Conservation (phyloP, 352 stramenopile genomes). For the Pythium sp. region DNA sequence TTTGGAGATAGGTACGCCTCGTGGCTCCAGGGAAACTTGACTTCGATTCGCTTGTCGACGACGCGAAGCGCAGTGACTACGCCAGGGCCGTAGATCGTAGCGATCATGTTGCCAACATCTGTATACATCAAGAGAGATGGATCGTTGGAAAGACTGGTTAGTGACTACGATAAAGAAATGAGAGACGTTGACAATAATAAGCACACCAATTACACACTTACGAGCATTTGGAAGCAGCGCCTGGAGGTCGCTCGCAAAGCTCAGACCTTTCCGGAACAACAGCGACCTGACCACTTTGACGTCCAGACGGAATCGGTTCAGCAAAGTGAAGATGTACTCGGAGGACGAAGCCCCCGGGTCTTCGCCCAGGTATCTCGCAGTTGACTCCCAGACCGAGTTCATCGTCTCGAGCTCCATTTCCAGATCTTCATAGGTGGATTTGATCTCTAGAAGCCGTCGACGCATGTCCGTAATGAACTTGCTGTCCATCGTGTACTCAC, state of each 20-base stretch:
- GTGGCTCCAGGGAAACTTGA: constrained; percentile 68
- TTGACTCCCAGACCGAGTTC: constrained; percentile 58
- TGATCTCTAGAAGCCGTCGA: constrained; percentile 44
- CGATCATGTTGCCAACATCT: constrained; percentile 66
- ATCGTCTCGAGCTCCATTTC: constrained; percentile 66
- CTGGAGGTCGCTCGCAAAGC: constrained; percentile 33
- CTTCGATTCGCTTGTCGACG: constrained; percentile 51
- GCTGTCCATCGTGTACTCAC: constrained; percentile 44
- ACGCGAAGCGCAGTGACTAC: constrained; percentile 62
- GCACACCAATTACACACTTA: constrained; percentile 23
- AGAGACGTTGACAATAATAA: no score
- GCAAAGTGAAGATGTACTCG: constrained; percentile 63
- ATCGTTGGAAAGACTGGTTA: background rate
- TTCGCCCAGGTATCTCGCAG: constrained; percentile 68
- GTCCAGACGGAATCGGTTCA: constrained; percentile 75
- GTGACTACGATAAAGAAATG: no score
- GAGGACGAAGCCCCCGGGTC: constrained; percentile 50
- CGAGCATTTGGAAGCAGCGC: constrained; percentile 37
- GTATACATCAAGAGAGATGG: background rate
- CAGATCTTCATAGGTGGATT: constrained; percentile 50
- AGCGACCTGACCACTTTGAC: constrained; percentile 70
- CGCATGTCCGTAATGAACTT: constrained; percentile 66
- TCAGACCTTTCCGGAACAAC: constrained; percentile 55
- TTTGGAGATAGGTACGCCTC: constrained; percentile 53
- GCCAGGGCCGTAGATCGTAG: constrained; percentile 56